Conservation (phyloP, 805 yeast genomes). For the Candida lessepsii region DNA sequence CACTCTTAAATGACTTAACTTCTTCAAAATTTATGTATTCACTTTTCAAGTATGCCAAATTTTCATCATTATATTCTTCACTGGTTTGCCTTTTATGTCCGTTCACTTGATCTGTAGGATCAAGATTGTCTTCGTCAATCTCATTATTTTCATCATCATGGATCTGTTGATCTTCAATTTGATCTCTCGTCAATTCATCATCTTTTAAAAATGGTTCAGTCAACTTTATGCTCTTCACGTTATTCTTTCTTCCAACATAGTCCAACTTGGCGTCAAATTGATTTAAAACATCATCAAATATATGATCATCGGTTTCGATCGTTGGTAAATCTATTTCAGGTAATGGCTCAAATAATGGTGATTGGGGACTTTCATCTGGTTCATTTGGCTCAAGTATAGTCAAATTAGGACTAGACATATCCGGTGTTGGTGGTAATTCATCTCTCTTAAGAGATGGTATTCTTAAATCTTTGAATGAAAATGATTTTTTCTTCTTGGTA, state of each 20-base stretch:
- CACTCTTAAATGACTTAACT: constrained; percentile 13
- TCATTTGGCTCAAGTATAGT: constrained; percentile 7
- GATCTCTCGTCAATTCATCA: constrained; percentile 42
- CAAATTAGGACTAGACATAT: constrained; percentile 7
- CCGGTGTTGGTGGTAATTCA: constrained; percentile 11
- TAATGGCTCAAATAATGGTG: constrained; percentile 5
- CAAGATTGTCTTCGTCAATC: constrained; percentile 8
- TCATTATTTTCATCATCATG: constrained; percentile 22
- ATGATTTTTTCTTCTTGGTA: constrained; percentile 11
- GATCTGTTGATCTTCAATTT: constrained; percentile 38
- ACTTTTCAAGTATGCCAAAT: constrained; percentile 25
- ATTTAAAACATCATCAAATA: constrained; percentile 29
- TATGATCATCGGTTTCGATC: constrained; percentile 25
- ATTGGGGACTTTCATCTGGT: constrained; percentile 3
- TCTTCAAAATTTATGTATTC: constrained; percentile 26
- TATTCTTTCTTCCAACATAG: constrained; percentile 14
- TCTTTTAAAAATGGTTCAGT: constrained; percentile 34
- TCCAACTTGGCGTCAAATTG: constrained; percentile 26
- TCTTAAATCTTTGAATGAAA: constrained; percentile 16
- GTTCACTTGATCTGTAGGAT: constrained; percentile 1
- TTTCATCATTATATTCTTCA: constrained; percentile 32
- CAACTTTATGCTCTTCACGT: constrained; percentile 10
- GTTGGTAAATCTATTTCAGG: constrained; percentile 21
- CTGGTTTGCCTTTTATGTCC: constrained; percentile 17
- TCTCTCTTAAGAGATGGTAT: constrained; percentile 12